Evolutionary conservation across 139 green algal genomes (phyloP).

Genomic region (Ostreobium quekettii): DNA sequence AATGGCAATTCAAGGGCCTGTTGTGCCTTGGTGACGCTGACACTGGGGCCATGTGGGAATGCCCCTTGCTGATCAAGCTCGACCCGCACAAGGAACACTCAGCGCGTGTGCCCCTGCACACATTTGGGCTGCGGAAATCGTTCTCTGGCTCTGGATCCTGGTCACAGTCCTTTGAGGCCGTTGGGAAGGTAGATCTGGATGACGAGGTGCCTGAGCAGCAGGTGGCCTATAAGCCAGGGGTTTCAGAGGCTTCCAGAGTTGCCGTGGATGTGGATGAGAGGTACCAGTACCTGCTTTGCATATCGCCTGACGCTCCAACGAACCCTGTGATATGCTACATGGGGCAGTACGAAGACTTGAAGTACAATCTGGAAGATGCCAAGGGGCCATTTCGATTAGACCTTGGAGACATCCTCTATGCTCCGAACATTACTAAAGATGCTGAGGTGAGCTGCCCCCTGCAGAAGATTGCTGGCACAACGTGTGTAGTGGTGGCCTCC

Average conservation of each 20-base stretch:
- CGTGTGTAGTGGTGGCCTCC: no score
- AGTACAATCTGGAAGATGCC: constrained; percentile 31
- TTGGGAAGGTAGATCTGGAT: no score
- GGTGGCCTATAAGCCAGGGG: no score
- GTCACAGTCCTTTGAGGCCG: no score
- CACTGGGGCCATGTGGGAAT: constrained; percentile 42
- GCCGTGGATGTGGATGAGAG: neutral
- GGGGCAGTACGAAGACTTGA: constrained; percentile 23
- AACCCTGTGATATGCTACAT: constrained; percentile 54
- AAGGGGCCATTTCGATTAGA: constrained; percentile 42
- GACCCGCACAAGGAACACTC: constrained; percentile 3
- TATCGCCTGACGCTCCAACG: constrained; percentile 49
- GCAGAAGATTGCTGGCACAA: no score
- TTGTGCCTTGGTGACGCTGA: constrained; percentile 24
- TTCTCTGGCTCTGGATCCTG: no score
- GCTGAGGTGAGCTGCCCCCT: neutral
- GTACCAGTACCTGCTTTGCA: constrained; percentile 16
- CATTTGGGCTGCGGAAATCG: neutral
- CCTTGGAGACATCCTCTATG: constrained; percentile 54
- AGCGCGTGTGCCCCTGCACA: neutral
- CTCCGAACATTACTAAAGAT: constrained; percentile 44
- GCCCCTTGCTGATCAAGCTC: constrained; percentile 36
- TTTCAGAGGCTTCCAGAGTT: no score
- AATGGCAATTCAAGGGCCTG: constrained; percentile 32
- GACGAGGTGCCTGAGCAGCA: no score